A percentile compares a stretch with the other conserved stretches of the same genome.
Evolutionary conservation across 495 filamentous ascomycete species (phyloP).

Genomic region (Lindgomyces ingoldianus): DNA sequence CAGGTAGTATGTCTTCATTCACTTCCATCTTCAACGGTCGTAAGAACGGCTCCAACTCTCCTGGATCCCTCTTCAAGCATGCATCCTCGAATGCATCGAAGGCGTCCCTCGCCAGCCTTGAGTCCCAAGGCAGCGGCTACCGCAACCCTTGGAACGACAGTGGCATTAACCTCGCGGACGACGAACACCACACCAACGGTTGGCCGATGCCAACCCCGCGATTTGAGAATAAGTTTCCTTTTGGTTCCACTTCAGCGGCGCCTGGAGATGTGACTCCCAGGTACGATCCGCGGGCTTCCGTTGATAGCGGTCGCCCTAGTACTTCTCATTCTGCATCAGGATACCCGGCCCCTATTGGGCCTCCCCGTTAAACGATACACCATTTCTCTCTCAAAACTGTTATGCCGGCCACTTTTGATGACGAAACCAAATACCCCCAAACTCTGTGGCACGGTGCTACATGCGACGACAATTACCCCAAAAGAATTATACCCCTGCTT

Average conservation of each 20-base stretch:
- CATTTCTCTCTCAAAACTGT: slow-evolving; percentile 16
- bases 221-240: slow-evolving; percentile 38
- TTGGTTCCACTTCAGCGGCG: slow-evolving; percentile 31
- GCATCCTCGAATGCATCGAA: slow-evolving; percentile 92
- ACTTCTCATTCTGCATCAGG: slow-evolving; percentile 77
- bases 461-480: slow-evolving; percentile 23
- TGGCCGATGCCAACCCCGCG: slow-evolving; percentile 33
- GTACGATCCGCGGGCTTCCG: slow-evolving; percentile 66
- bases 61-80: slow-evolving; percentile 83
- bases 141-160: slow-evolving; percentile 97
- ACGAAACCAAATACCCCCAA: slow-evolving; percentile 37
- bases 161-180: slow-evolving; percentile 87
- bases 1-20: slow-evolving; percentile 88
- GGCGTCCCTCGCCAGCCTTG: slow-evolving; percentile 89
- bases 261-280: slow-evolving; percentile 40
- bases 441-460: slow-evolving; percentile 6
- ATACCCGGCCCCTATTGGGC: slow-evolving; percentile 51
- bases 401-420: slow-evolving; percentile 4
- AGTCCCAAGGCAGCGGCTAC: slow-evolving; percentile 87
- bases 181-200: slow-evolving; percentile 62
- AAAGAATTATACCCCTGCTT: slow-evolving; percentile 40
- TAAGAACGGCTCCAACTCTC: slow-evolving; percentile 85
- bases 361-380: slow-evolving; percentile 41
- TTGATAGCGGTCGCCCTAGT: slow-evolving; percentile 86
- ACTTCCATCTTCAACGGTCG: slow-evolving; percentile 86